Evolutionary conservation across 768 basidiomycete genomes (phyloP), one percentile per base, ranked within the genome.

Genomic region (Amanita rimosa): DNA sequence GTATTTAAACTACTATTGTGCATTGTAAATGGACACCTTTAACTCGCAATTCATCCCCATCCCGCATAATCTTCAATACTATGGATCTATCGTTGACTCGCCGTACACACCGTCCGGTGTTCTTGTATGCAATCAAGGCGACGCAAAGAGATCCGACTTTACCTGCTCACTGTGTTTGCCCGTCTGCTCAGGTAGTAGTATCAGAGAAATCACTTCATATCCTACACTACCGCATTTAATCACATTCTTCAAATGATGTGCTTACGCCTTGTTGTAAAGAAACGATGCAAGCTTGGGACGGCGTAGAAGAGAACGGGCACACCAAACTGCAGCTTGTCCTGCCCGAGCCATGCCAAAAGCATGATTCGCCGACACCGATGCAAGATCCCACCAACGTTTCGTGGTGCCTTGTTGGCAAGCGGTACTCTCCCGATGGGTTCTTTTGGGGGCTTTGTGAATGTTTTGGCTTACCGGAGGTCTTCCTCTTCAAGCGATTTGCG

Each of bases 181-280:
- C n/a, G n/a, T 14, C 29, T 29, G 10, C 14, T 34, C 45, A 46
- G 45, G 45, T 46, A 46, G 45, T 46, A 46, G 45, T 46, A 33
- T 46, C 22, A 26, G n/a, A 34, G 22, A 46, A 16, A 37, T 46
- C 34, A 6, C 35, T 13, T 26, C 33, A 11, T 11, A 29, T 6
- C 42, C 22, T 43, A 19, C 14, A 34, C 41, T 27, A 7, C 41
- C 26, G 3, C 26, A 8, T 43, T 2, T 43, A 13, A 43, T n/a
- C 41, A 27, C n/a, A n/a, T 43, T 24, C 19, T 43, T 24, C 19
- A 42, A 24, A 42, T 14, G 1, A n/a, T 13, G 19, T 45, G 44
- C 44, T 45, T 14, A 35, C 17, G 34, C 44, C 11, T 29, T 21
- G 44, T 35, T 46, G 26, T 46, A 46, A 35, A 36, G 26, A 13